These are phyloP conservation scores for Raphanus sativus DNA, from an alignment of 345 rosid genomes.

Conservation along the genomic window DNA sequence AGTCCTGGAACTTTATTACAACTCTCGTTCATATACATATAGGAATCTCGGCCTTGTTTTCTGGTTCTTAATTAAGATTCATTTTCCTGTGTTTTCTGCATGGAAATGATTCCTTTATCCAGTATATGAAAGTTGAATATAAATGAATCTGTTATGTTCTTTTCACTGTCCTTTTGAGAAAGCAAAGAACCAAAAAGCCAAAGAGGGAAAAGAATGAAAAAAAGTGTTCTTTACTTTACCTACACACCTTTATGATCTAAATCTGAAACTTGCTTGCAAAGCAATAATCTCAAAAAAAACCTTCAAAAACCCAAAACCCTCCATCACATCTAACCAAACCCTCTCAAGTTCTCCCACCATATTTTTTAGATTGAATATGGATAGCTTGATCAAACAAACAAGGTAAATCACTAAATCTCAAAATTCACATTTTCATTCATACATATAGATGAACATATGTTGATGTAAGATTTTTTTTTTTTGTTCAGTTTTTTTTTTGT, in stretches of 20 bases:
- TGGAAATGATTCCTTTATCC: conserved; percentile 26
- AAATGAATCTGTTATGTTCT: conserved; percentile 14
- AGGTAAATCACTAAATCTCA: conserved; percentile 19
- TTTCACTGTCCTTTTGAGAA: conserved; percentile 34
- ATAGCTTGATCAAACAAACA: conserved; percentile 39
- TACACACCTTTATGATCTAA: conserved; percentile 34
- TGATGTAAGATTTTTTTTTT: no score
- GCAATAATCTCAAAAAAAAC: conserved; percentile 32
- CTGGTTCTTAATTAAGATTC: neutral
- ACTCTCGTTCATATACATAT: neutral
- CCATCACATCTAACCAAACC: conserved; percentile 21
- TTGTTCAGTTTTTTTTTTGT: no score
- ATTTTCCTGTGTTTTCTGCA: conserved; percentile 18
- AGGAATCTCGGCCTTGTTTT: neutral
- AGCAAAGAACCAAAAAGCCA: conserved; percentile 36
- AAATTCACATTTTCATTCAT: neutral
- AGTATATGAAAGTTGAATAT: conserved; percentile 5
- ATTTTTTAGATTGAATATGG: conserved; percentile 31
- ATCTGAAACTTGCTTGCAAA: conserved; percentile 38
- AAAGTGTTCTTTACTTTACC: conserved; percentile 37
- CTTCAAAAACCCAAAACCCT: conserved; percentile 32
- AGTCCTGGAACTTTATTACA: conserved; percentile 41
- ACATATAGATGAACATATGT: neutral
- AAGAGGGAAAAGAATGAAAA: conserved; percentile 11
- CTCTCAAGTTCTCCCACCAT: conserved; percentile 26